Evolutionary conservation across 148 eudicot species (phyloP).

Genomic region (Diospyros kaki): DNA sequence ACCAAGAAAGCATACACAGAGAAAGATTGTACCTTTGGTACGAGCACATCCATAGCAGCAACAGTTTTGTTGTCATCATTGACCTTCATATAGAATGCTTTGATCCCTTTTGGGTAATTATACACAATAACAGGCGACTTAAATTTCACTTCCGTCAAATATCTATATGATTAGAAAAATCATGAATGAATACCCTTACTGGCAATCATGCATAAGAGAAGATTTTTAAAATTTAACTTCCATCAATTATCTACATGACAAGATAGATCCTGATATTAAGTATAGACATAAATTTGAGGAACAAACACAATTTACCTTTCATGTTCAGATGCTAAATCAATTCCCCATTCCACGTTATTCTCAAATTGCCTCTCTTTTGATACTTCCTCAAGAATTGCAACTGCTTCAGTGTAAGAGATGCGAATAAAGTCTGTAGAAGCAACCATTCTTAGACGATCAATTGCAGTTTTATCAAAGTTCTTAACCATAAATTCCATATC

Average conservation of each 20-base stretch:
- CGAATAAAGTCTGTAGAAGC: conserved; percentile 69
- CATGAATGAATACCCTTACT: neutral
- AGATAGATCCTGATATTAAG: too few species aligned
- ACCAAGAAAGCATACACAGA: conserved; percentile 3
- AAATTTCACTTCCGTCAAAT: conserved; percentile 70
- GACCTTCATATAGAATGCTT: conserved; percentile 96
- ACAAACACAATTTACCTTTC: conserved; percentile 51
- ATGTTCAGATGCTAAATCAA: conserved; percentile 94
- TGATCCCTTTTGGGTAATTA: conserved; percentile 92
- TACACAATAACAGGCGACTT: conserved; percentile 86
- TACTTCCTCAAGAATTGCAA: conserved; percentile 54
- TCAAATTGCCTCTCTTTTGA: conserved; percentile 70
- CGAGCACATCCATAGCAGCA: conserved; percentile 99
- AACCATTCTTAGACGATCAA: conserved; percentile 78
- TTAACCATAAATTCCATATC: conserved; percentile 93
- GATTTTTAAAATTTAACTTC: neutral
- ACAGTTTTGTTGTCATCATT: conserved; percentile 89
- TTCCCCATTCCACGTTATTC: conserved; percentile 95
- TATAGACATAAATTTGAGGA: neutral
- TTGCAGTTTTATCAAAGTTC: conserved; percentile 63
- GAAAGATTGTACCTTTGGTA: conserved; percentile 65
- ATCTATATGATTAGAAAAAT: conserved; percentile 34
- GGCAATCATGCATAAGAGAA: neutral
- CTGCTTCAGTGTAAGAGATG: conserved; percentile 83
- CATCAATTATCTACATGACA: too few species aligned